These are phyloP conservation scores for Dispira simplex DNA, from an alignment of 192 early-diverging fungal genomes.

Conservation along the genomic window DNA sequence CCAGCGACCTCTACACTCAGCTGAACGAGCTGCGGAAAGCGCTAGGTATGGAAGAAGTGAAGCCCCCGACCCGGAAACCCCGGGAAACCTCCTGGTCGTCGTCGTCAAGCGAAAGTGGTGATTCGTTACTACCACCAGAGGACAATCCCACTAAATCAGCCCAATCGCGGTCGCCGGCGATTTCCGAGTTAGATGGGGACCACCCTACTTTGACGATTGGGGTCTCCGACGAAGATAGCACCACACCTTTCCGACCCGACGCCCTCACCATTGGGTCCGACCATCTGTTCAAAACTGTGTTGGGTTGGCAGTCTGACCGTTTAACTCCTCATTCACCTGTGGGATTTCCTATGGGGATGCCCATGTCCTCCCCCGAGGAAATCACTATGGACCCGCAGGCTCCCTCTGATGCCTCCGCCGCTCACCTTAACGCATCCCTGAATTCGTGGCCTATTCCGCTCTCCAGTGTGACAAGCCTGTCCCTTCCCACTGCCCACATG, in stretches of 20 bases:
- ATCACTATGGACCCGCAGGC: too few relatives aligned
- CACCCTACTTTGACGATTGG: not conserved
- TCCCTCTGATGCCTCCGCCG: too few relatives aligned
- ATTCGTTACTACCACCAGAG: not conserved
- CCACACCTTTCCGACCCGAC: not conserved
- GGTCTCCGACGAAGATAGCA: not conserved
- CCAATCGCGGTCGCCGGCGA: not conserved
- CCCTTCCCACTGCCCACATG: too few relatives aligned
- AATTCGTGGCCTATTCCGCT: too few relatives aligned
- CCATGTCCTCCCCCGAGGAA: too few relatives aligned
- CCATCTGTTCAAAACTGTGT: not conserved
- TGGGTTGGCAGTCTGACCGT: not conserved
- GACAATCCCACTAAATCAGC: not conserved
- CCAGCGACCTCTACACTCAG: not conserved
- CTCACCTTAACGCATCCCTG: too few relatives aligned
- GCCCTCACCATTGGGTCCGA: not conserved
- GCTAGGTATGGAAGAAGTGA: not conserved
- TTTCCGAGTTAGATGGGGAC: not conserved
- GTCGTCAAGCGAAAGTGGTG: not conserved
- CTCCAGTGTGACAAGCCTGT: too few relatives aligned
- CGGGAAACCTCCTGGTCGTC: not conserved
- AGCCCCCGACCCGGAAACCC: not conserved
- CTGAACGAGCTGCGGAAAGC: not conserved
- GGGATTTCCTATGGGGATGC: not conserved
- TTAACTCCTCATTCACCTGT: not conserved